Evolutionary conservation across 768 basidiomycete genomes (phyloP).

Genomic region (Lactarius deliciosus): DNA sequence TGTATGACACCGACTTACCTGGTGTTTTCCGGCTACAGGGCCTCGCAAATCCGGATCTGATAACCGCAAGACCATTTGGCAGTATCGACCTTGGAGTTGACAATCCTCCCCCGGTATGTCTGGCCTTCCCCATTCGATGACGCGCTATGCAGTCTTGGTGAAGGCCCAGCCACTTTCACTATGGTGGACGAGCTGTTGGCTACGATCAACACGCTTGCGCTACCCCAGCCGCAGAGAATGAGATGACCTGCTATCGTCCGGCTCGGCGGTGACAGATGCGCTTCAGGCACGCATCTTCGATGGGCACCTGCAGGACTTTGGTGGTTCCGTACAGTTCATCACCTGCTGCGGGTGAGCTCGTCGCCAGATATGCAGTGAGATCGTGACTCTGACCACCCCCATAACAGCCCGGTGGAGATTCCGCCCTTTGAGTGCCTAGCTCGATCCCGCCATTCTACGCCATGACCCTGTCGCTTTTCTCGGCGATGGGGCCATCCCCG

Average conservation of each 20-base stretch:
- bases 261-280: too few species aligned
- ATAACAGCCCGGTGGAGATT: background rate
- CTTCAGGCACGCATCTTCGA: too few species aligned
- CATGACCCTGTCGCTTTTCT: background rate
- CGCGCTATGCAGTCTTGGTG: too few species aligned
- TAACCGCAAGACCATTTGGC: constrained; percentile 9
- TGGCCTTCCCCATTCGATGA: constrained; percentile 3
- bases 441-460: constrained; percentile 10
- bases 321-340: too few species aligned
- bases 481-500: background rate
- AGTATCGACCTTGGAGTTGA: constrained; percentile 20
- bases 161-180: too few species aligned
- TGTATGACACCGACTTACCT: background rate
- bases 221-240: too few species aligned
- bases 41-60: background rate
- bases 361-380: background rate
- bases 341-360: background rate
- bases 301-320: too few species aligned
- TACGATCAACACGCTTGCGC: too few species aligned
- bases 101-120: constrained; percentile 7
- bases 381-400: background rate
- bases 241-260: too few species aligned
- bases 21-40: constrained; percentile 3
- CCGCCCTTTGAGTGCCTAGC: background rate
- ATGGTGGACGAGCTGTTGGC: too few species aligned